Evolutionary conservation across 2,329 filamentous ascomycete genomes (phyloP).

Genomic region (Mycogone perniciosa): DNA sequence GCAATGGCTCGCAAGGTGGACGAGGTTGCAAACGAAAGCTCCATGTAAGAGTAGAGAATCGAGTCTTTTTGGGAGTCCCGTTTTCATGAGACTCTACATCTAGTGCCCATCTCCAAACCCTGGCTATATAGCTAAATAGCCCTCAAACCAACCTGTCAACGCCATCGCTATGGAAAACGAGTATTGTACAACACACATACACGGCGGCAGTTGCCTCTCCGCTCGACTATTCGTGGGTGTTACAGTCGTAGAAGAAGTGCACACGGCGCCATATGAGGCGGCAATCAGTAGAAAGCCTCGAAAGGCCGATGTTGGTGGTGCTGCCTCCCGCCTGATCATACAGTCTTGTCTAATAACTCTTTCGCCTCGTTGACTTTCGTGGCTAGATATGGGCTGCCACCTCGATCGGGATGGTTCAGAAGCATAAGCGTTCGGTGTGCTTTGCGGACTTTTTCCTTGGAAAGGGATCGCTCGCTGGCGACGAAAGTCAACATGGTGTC

Average conservation of each 20-base stretch:
- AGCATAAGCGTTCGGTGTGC: constrained; percentile 95
- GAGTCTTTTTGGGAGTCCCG: neutral
- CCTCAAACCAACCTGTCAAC: constrained; percentile 27
- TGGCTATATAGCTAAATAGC: constrained; percentile 14
- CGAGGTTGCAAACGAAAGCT: constrained; percentile 6
- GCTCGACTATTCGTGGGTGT: neutral
- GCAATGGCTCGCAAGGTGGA: neutral
- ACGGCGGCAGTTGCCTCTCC: constrained; percentile 6
- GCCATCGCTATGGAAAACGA: constrained; percentile 39
- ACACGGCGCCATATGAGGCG: neutral
- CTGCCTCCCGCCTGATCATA: constrained; percentile 14
- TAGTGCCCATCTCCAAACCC: constrained; percentile 5
- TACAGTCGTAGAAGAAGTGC: neutral
- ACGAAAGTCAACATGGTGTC: neutral
- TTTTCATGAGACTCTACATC: constrained; percentile 2
- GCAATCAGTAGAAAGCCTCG: neutral
- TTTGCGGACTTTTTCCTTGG: constrained; percentile 91
- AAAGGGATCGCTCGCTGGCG: constrained; percentile 72
- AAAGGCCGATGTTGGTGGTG: neutral
- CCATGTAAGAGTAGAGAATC: constrained; percentile 14
- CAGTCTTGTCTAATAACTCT: constrained; percentile 77
- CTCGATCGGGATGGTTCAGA: constrained; percentile 94
- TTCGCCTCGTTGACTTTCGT: constrained; percentile 99
- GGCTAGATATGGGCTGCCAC: constrained; percentile 90
- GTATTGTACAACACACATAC: constrained; percentile 32